Evolutionary conservation across 2,329 filamentous ascomycete genomes (phyloP).

Genomic region (Colletotrichum euphorbiae): DNA sequence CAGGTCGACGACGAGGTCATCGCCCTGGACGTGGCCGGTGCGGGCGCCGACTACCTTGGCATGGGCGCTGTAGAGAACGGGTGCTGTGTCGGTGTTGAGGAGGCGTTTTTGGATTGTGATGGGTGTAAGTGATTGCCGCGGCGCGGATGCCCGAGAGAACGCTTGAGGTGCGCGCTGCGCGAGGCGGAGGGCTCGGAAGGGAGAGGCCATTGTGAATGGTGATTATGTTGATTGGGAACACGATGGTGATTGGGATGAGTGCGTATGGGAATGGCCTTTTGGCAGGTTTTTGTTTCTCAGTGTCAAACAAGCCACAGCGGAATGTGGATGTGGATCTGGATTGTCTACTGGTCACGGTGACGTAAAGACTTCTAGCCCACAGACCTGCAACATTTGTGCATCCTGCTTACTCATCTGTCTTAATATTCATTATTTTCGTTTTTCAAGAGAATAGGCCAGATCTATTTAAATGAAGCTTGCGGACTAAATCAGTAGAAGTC

Average conservation of each 20-base stretch:
- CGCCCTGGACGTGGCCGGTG: conserved; percentile 45
- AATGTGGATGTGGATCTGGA: neutral
- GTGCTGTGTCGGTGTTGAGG: conserved; percentile 53
- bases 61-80: conserved; percentile 51
- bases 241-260: neutral
- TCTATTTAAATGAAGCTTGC: no score
- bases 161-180: conserved; percentile 12
- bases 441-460: no score
- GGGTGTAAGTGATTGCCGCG: neutral
- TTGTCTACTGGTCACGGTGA: conserved; percentile 17
- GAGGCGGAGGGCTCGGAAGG: conserved; percentile 22
- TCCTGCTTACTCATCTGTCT: conserved; percentile 1
- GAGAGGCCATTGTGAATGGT: conserved; percentile 11
- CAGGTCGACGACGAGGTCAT: conserved; percentile 49
- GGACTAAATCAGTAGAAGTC: no score
- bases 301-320: neutral
- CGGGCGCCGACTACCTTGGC: conserved; percentile 54
- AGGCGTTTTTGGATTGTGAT: conserved; percentile 41
- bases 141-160: conserved; percentile 7
- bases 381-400: neutral
- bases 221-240: neutral
- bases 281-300: neutral
- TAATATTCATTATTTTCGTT: no score
- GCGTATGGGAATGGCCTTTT: neutral
- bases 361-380: neutral